Percentiles rank a stretch among this genome's conserved stretches.
These are phyloP conservation scores for Pseudozyma sp. DNA, from an alignment of 1,284 basidiomycete species.

Conservation along the genomic window DNA sequence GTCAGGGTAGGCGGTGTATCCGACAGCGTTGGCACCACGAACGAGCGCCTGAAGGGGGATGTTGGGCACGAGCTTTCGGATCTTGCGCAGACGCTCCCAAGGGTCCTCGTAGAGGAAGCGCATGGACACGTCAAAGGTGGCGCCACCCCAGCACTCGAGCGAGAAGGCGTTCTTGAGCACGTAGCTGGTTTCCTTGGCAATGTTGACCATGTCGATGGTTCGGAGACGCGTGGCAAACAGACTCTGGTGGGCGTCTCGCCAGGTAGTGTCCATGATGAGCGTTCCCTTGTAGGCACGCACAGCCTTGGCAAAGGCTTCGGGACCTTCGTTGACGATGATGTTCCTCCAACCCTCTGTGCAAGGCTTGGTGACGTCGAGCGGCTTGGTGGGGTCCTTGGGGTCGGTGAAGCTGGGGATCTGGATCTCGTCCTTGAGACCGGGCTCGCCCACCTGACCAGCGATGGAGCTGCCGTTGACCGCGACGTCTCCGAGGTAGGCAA, in stretches of 20 bases:
- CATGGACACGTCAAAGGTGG: slow-evolving; percentile 99
- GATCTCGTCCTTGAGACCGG: slow-evolving; percentile 91
- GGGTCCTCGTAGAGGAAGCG: slow-evolving; percentile 99
- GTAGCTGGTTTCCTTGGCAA: slow-evolving; percentile 90
- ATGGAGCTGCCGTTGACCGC: slow-evolving; percentile 98
- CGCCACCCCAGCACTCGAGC: slow-evolving; percentile 99
- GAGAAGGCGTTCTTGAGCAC: slow-evolving; percentile 95
- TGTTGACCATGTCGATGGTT: slow-evolving; percentile 97
- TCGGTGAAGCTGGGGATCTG: slow-evolving; percentile 84
- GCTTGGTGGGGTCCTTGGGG: slow-evolving; percentile 78
- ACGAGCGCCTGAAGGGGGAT: slow-evolving; percentile 98
- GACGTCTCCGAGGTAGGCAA: slow-evolving; percentile 96
- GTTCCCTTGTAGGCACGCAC: slow-evolving; percentile 95
- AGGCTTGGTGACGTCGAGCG: slow-evolving; percentile 83
- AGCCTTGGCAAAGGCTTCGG: slow-evolving; percentile 98
- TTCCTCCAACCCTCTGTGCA: slow-evolving; percentile 95
- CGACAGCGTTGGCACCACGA: slow-evolving; percentile 98
- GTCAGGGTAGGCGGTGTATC: slow-evolving; percentile 99
- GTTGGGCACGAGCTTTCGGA: slow-evolving; percentile 96
- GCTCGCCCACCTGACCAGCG: slow-evolving; percentile 91
- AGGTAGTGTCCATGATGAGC: slow-evolving; percentile 80
- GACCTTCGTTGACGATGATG: slow-evolving; percentile 97
- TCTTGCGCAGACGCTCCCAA: slow-evolving; percentile 94
- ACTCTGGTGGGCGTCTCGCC: slow-evolving; percentile 99
- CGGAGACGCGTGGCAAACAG: slow-evolving; percentile 95